Conservation (phyloP, 83 land plant genomes). For the Picea abies region DNA sequence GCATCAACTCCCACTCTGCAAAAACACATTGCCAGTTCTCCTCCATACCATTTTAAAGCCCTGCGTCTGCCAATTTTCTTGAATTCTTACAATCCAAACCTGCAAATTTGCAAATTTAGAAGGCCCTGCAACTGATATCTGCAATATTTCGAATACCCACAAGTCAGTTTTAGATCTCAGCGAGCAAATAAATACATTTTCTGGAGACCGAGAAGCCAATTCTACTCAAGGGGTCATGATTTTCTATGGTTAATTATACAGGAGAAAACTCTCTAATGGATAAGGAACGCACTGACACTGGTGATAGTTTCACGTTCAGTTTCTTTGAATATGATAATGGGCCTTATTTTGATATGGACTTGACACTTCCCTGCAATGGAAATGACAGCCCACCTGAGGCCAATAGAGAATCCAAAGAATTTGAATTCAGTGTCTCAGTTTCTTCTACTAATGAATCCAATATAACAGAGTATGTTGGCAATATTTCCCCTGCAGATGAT, state of each 20-base stretch:
- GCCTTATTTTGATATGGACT: slow-evolving; percentile 10
- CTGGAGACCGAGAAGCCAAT: not conserved
- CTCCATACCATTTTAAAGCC: too few species aligned
- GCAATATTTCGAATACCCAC: not conserved
- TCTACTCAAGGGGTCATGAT: not conserved
- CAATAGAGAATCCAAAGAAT: slow-evolving; percentile 29
- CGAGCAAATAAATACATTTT: not conserved
- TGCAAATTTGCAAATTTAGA: not conserved
- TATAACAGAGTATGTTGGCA: slow-evolving; percentile 13
- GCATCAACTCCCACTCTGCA: too few species aligned
- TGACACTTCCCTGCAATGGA: not conserved
- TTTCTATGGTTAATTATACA: not conserved
- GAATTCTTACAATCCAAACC: not conserved
- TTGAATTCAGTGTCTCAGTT: slow-evolving; percentile 51
- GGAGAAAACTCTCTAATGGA: not conserved
- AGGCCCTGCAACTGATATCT: not conserved
- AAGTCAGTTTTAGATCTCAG: not conserved
- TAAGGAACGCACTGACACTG: not conserved
- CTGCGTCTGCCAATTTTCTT: not conserved
- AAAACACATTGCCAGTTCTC: too few species aligned
- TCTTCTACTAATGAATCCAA: not conserved
- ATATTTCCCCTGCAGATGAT: slow-evolving; percentile 79
- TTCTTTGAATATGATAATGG: slow-evolving; percentile 9
- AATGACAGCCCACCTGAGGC: not conserved
- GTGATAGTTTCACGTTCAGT: slow-evolving; percentile 10